Evolutionary conservation across 805 yeast genomes (phyloP).

Genomic region (Aciculoconidium aculeatum): DNA sequence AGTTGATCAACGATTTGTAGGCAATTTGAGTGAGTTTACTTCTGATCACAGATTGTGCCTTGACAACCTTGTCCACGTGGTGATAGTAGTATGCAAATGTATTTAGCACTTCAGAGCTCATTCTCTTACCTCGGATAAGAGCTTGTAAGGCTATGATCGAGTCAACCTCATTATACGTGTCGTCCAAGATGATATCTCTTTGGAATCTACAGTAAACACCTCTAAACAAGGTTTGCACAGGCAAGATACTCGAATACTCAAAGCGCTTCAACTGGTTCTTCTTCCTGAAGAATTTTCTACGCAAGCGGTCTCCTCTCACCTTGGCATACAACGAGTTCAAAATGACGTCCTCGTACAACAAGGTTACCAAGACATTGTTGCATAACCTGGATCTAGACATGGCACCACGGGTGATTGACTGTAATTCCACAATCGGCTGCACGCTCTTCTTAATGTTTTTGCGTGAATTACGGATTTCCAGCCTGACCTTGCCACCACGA

Average conservation of each 20-base stretch:
- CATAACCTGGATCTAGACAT: constrained; percentile 37
- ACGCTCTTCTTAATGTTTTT: constrained; percentile 6
- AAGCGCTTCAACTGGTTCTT: constrained; percentile 12
- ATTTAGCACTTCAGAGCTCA: constrained; percentile 32
- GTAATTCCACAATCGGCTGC: constrained; percentile 24
- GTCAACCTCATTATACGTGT: constrained; percentile 40
- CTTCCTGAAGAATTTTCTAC: constrained; percentile 20
- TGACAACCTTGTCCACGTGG: constrained; percentile 56
- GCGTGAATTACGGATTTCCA: constrained; percentile 12
- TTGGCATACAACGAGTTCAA: constrained; percentile 38
- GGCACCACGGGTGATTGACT: constrained; percentile 42
- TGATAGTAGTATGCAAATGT: constrained; percentile 43
- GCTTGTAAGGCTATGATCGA: constrained; percentile 49
- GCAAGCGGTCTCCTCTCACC: constrained; percentile 34
- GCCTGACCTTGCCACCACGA: constrained; percentile 32
- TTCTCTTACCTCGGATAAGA: constrained; percentile 40
- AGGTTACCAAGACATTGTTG: constrained; percentile 36
- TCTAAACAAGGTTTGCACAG: constrained; percentile 54
- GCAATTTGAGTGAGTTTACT: constrained; percentile 65
- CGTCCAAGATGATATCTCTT: constrained; percentile 49
- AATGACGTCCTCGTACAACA: constrained; percentile 32
- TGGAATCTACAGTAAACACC: constrained; percentile 59
- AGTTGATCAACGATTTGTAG: constrained; percentile 63
- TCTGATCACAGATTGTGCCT: constrained; percentile 69
- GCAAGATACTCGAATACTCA: constrained; percentile 23